phyloP scores from a whole-genome alignment of 2,329 filamentous ascomycete species.

The Claviceps africana region DNA sequence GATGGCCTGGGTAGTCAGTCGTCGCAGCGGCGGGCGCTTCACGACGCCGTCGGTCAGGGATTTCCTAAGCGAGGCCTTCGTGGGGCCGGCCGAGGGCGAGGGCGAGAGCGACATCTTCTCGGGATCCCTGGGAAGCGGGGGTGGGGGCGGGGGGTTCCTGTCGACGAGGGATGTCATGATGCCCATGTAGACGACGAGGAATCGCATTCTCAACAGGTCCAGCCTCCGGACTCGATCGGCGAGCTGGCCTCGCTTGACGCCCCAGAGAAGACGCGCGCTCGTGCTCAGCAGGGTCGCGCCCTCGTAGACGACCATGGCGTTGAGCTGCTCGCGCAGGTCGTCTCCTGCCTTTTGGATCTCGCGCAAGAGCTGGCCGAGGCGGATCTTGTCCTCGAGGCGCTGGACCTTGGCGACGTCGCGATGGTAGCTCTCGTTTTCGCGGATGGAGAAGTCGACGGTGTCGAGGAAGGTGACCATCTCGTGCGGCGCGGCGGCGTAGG shows the following conservation, averaged over 20 bases:
- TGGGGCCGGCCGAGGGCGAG: constrained; percentile 15
- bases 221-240: constrained; percentile 45
- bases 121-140: constrained; percentile 16
- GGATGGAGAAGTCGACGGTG: constrained; percentile 45
- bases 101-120: too few relatives aligned
- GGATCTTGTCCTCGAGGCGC: constrained; percentile 48
- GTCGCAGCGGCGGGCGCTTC: constrained; percentile 34
- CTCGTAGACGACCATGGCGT: constrained; percentile 34
- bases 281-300: constrained; percentile 28
- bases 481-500: constrained; percentile 42
- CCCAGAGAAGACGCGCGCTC: constrained; percentile 43
- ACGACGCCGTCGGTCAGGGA: constrained; percentile 29
- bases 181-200: constrained; percentile 50
- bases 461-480: constrained; percentile 46
- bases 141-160: constrained; percentile 20
- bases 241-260: constrained; percentile 35
- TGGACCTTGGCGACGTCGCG: constrained; percentile 42
- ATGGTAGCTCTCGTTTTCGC: constrained; percentile 52
- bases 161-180: constrained; percentile 30
- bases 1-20: constrained; percentile 39
- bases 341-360: constrained; percentile 49
- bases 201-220: constrained; percentile 49
- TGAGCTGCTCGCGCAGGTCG: constrained; percentile 47
- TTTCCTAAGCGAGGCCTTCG: constrained; percentile 23
- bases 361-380: constrained; percentile 41